Evolutionary conservation across 352 stramenopile species (phyloP), one percentile per base, ranked within the genome.

Genomic region (Pythium insidiosum): DNA sequence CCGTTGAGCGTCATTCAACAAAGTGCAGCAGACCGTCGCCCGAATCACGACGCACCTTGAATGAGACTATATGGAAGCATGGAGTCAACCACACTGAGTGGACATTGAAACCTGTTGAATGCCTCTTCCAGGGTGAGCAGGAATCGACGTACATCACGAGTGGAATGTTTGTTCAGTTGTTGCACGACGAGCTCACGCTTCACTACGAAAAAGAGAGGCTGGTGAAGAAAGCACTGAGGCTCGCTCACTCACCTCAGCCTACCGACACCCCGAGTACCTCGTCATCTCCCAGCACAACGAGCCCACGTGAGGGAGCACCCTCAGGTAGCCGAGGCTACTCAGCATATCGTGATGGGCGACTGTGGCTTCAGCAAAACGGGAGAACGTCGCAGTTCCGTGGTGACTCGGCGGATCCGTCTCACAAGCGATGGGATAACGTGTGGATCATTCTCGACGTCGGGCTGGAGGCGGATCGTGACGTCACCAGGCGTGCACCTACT

Each of bases 291-390:
- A 13, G 5, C 20, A 28, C 28, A 4, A n/a, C 16, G 25, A 15
- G 53, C 44, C 2, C 38, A 59, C 31, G 52, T n/a, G n/a, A n/a
- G n/a, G n/a, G n/a, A n/a, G n/a, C n/a, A n/a, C n/a, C n/a, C n/a
- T n/a, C n/a, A n/a, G n/a, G n/a, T n/a, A n/a, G n/a, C n/a, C n/a
- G n/a, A n/a, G n/a, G n/a, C n/a, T n/a, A n/a, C n/a, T n/a, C n/a
- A n/a, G n/a, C n/a, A n/a, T n/a, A n/a, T n/a, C n/a, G n/a, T n/a
- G n/a, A n/a, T n/a, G n/a, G n/a, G n/a, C n/a, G n/a, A n/a, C n/a
- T 60, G 2, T 60, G 52, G 52, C 52, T 60, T 24, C 52, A 60
- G 16, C 40, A 25, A 25, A 60, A 60, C 21, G 33, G 44, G 26
- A 16, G 43, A 7, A 38, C 51, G 6, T 43, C 51, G 5, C 51